phyloP scores from a whole-genome alignment of 129 eudicot species.

The Gnaphalium uliginosum region DNA sequence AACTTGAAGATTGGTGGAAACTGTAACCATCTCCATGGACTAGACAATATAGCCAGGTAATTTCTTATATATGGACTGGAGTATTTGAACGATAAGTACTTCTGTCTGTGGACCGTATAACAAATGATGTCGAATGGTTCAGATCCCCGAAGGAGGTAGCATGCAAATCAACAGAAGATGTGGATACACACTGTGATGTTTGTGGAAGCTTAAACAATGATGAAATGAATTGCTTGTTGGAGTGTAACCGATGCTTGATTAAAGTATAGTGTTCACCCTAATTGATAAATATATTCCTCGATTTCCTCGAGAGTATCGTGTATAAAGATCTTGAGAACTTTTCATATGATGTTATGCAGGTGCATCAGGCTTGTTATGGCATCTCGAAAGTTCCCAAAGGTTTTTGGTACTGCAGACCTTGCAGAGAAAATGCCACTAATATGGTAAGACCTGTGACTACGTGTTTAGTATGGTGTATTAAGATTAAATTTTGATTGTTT shows the following conservation, averaged over 20 bases:
- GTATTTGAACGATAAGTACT: conserved; percentile 23
- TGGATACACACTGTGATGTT: conserved; percentile 47
- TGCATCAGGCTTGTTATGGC: conserved; percentile 76
- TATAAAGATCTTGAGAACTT: conserved; percentile 18
- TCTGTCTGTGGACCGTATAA: conserved; percentile 16
- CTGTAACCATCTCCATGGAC: conserved; percentile 16
- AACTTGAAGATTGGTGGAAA: conserved; percentile 25
- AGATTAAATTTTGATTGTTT: not conserved
- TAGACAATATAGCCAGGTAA: conserved; percentile 34
- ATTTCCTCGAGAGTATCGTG: conserved; percentile 3
- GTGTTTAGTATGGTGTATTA: not conserved
- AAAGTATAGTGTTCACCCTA: conserved; percentile 37
- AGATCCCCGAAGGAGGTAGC: conserved; percentile 39
- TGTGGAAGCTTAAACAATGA: conserved; percentile 51
- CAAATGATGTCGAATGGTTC: conserved; percentile 31
- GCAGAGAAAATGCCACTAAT: conserved; percentile 47
- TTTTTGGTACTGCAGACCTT: conserved; percentile 66
- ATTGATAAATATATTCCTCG: not conserved
- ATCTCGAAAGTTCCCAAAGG: conserved; percentile 50
- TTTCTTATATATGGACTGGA: conserved; percentile 12
- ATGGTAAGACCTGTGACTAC: conserved; percentile 40
- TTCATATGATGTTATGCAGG: conserved; percentile 36
- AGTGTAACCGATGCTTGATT: conserved; percentile 53
- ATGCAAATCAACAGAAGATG: conserved; percentile 29
- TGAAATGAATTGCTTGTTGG: conserved; percentile 48